Percentiles rank a stretch among this genome's conserved stretches.
These are phyloP conservation scores for Colletotrichum tanaceti DNA, from an alignment of 2,329 filamentous ascomycete species.

Conservation along the genomic window DNA sequence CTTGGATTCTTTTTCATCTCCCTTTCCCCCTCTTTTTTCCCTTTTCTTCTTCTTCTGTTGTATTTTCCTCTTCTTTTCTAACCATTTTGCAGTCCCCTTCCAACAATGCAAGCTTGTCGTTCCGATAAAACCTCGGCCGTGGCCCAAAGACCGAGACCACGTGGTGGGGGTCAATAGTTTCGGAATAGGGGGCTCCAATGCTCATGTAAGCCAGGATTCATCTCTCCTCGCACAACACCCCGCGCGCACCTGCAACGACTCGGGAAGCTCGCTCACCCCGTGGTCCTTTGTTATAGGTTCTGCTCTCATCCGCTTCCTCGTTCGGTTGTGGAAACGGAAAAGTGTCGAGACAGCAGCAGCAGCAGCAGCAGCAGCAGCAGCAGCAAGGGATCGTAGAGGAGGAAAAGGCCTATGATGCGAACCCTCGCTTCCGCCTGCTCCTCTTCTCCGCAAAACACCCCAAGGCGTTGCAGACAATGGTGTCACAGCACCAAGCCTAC, in stretches of 20 bases:
- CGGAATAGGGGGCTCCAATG: slow-evolving; percentile 47
- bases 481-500: slow-evolving; percentile 37
- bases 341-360: not conserved
- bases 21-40: no score
- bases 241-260: not conserved
- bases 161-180: slow-evolving; percentile 51
- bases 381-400: not conserved
- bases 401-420: not conserved
- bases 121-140: slow-evolving; percentile 43
- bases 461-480: not conserved
- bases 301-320: not conserved
- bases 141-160: slow-evolving; percentile 43
- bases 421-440: slow-evolving; percentile 26
- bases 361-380: no score
- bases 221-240: not conserved
- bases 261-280: not conserved
- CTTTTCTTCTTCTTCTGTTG: no score
- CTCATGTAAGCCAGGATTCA: slow-evolving; percentile 17
- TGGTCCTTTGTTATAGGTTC: slow-evolving; percentile 40
- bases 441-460: not conserved
- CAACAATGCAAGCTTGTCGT: slow-evolving; percentile 43
- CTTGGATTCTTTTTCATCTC: no score
- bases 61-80: not conserved
- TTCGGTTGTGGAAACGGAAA: not conserved
- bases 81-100: slow-evolving; percentile 20